phyloP scores from a whole-genome alignment of 768 basidiomycete genomes.

The Daedaleopsis nitida region DNA sequence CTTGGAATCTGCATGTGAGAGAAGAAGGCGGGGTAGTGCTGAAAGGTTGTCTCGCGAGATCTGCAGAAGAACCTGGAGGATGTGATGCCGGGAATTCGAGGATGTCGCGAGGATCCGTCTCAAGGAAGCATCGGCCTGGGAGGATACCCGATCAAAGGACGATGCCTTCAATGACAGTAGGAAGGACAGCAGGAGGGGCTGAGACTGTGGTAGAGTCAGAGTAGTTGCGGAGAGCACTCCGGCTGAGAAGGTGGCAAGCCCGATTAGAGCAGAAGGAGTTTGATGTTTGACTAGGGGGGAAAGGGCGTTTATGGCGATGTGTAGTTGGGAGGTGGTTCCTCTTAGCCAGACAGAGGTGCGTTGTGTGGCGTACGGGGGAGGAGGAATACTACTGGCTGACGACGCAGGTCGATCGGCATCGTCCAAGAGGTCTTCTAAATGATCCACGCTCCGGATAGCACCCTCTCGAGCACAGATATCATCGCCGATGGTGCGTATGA shows the following conservation, averaged over 20 bases:
- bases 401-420: constrained; percentile 14
- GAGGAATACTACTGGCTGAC: neutral
- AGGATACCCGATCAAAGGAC: constrained; percentile 52
- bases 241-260: constrained; percentile 57
- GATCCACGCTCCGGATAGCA: constrained; percentile 50
- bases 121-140: constrained; percentile 49
- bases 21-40: constrained; percentile 71
- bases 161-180: constrained; percentile 74
- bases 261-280: constrained; percentile 61
- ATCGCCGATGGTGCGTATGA: constrained; percentile 66
- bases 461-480: constrained; percentile 65
- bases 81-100: constrained; percentile 45
- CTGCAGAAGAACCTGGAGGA: constrained; percentile 60
- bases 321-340: constrained; percentile 80
- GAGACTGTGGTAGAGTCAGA: constrained; percentile 66
- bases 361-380: constrained; percentile 45
- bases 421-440: constrained; percentile 64
- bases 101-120: constrained; percentile 43
- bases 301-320: constrained; percentile 79
- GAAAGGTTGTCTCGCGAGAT: constrained; percentile 66
- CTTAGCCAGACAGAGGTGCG: constrained; percentile 79
- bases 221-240: constrained; percentile 55
- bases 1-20: constrained; percentile 71
- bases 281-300: constrained; percentile 73
- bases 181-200: constrained; percentile 68